Base-by-base conservation (phyloP, 208 protist genomes). In the Trypanosoma brucei region DNA sequence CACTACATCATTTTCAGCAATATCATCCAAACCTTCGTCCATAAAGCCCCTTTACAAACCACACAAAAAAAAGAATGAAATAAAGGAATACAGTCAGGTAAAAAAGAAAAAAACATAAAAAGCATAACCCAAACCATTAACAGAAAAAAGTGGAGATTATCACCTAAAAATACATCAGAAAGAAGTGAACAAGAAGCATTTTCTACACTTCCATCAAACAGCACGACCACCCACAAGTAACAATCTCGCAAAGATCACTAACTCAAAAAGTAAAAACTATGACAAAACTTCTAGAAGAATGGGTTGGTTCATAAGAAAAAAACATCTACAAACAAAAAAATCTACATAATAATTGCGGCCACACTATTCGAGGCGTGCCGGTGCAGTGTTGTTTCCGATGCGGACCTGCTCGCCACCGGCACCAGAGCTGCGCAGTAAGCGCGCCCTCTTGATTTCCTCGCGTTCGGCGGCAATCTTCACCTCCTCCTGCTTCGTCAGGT, bases 401-500 rank as follows among this genome's bases (percentile, higher is more conserved):
- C 64, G 64, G 2, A 46, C 44, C 38, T 70, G 56, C 49, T 62
- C 64, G 48, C 56, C 44, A 50, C 36, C 52, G 30, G 9, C 50
- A 54, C 50, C 50, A 54, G 50, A n/a, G 11, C 9, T 54, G n/a
- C 50, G 50, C 50, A 54, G 50, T 6, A 54, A n/a, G 11, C 50
- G 50, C 11, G 50, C 50, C n/a, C 50, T 54, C 50, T 54, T 54
- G 50, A 54, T 54, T 34, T 54, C 50, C 50, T 54, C 50, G 50
- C 50, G 50, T n/a, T 54, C 50, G 5, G 50, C 50, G 31, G 50
- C 50, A 54, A 54, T 78, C 70, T 78, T 78, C 55, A 88, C 79
- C 75, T 88, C 82, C 59, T 85, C 76, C 55, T 80, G 75, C 65
- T 84, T 88, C 55, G 81, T 62, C n/a, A 88, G 61, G 74, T 84